Conservation (phyloP, 306 rosid genomes). For the Purshia tridentata region DNA sequence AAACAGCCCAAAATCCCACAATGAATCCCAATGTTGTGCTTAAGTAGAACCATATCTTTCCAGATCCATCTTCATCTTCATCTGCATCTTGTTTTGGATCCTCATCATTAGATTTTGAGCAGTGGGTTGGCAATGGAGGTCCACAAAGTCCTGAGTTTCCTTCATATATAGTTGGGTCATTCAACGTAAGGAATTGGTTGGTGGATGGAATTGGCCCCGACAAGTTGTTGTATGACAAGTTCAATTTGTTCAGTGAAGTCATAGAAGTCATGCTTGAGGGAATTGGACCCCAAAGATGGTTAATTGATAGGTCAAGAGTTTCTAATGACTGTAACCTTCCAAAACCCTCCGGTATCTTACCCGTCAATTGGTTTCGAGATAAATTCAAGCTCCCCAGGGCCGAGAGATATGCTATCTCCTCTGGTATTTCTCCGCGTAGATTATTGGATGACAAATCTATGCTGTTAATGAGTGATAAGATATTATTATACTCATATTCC, state of each 20-base stretch:
- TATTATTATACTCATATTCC: not conserved
- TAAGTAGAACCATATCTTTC: not conserved
- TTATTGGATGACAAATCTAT: conserved; percentile 18
- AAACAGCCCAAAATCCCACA: conserved; percentile 4
- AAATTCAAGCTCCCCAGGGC: not conserved
- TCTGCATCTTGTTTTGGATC: too few relatives aligned
- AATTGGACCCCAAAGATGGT: conserved; percentile 17
- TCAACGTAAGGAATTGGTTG: conserved; percentile 8
- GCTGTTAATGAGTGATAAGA: not conserved
- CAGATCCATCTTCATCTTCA: not conserved
- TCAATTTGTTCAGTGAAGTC: not conserved
- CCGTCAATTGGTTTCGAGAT: conserved; percentile 4
- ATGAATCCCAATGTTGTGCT: not conserved
- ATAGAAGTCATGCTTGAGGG: conserved; percentile 3
- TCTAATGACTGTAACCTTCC: not conserved
- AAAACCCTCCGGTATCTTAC: not conserved
- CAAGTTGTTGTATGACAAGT: conserved; percentile 21
- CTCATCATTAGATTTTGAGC: not conserved
- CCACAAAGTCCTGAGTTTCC: conserved; percentile 9
- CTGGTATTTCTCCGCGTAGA: conserved; percentile 6
- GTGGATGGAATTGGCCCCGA: conserved; percentile 9
- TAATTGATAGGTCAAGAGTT: conserved; percentile 18
- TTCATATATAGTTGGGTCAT: not conserved
- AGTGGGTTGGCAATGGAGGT: conserved; percentile 6
- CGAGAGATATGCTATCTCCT: not conserved